A percentile compares a stretch with the other conserved stretches of the same genome.
Conservation (phyloP, 495 filamentous ascomycete species). For the Darksidea phi region DNA sequence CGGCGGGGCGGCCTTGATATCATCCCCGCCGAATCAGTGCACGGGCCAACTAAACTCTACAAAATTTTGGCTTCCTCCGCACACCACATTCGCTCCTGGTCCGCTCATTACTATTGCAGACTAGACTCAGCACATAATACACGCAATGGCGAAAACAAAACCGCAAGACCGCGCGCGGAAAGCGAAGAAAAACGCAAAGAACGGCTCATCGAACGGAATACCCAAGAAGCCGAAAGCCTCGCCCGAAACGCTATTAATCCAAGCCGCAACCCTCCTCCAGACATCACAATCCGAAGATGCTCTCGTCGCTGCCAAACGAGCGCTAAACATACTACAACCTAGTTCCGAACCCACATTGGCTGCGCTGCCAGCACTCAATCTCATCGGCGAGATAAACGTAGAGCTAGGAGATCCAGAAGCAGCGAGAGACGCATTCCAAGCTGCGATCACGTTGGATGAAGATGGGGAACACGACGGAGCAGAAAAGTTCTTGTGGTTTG, state of each 20-base stretch:
- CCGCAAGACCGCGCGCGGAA: slow-evolving; percentile 26
- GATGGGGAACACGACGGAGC: slow-evolving; percentile 73
- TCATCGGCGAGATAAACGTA: slow-evolving; percentile 81
- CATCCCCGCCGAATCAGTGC: slow-evolving; percentile 14
- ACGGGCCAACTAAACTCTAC: no score
- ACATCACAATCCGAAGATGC: slow-evolving; percentile 69
- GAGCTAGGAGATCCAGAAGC: slow-evolving; percentile 76
- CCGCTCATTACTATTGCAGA: neutral
- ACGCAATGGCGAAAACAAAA: slow-evolving; percentile 43
- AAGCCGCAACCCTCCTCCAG: slow-evolving; percentile 68
- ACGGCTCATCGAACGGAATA: slow-evolving; percentile 20
- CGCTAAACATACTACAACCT: slow-evolving; percentile 53
- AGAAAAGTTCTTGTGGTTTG: slow-evolving; percentile 94
- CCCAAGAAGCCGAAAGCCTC: slow-evolving; percentile 32
- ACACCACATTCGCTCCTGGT: neutral
- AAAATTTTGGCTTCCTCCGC: slow-evolving; percentile 1
- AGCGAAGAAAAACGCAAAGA: slow-evolving; percentile 31
- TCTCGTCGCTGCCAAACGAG: slow-evolving; percentile 61
- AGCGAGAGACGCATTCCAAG: slow-evolving; percentile 66
- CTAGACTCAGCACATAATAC: neutral
- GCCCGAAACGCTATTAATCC: slow-evolving; percentile 55
- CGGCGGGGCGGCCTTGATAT: slow-evolving; percentile 21
- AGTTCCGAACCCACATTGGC: slow-evolving; percentile 45
- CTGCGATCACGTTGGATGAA: slow-evolving; percentile 70
- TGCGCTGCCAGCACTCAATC: slow-evolving; percentile 65